phyloP scores from a whole-genome alignment of 192 early-diverging fungal species.

The Coemansia reversa region DNA sequence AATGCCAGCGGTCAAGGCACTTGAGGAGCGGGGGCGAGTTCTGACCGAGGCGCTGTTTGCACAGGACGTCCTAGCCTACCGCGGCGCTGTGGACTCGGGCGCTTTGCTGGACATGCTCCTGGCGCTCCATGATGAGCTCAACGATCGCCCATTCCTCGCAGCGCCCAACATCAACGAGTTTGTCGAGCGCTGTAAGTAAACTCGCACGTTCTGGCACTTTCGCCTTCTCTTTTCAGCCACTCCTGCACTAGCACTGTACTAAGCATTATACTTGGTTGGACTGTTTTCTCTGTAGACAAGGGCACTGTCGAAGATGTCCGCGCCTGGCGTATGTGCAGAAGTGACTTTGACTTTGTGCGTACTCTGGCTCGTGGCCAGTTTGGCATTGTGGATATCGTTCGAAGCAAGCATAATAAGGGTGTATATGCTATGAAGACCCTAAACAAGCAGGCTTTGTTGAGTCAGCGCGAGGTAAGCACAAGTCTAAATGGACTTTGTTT shows the following conservation, averaged over 20 bases:
- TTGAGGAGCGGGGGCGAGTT: conserved; percentile 39
- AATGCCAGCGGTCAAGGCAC: conserved; percentile 23
- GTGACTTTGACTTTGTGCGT: conserved; percentile 48
- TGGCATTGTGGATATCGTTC: conserved; percentile 72
- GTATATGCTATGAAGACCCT: conserved; percentile 83
- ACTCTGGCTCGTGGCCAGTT: conserved; percentile 54
- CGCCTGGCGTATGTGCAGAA: conserved; percentile 33
- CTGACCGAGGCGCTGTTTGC: conserved; percentile 34
- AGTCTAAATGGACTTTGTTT: neutral
- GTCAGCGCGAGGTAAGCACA: conserved; percentile 63
- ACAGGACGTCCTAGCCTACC: conserved; percentile 43
- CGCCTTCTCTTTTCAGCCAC: neutral
- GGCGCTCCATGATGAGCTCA: conserved; percentile 44
- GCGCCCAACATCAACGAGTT: conserved; percentile 49
- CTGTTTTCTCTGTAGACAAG: conserved; percentile 22
- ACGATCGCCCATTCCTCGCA: conserved; percentile 32
- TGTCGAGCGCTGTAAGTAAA: conserved; percentile 41
- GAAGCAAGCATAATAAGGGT: conserved; percentile 63
- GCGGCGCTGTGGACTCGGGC: conserved; percentile 43
- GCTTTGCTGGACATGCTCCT: conserved; percentile 48
- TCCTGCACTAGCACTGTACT: neutral
- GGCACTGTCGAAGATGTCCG: conserved; percentile 32
- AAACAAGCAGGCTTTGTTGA: conserved; percentile 69
- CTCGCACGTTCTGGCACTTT: neutral
- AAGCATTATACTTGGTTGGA: neutral